phyloP scores from a whole-genome alignment of 2,329 filamentous ascomycete species.

The Berkeleyomyces basicola region DNA sequence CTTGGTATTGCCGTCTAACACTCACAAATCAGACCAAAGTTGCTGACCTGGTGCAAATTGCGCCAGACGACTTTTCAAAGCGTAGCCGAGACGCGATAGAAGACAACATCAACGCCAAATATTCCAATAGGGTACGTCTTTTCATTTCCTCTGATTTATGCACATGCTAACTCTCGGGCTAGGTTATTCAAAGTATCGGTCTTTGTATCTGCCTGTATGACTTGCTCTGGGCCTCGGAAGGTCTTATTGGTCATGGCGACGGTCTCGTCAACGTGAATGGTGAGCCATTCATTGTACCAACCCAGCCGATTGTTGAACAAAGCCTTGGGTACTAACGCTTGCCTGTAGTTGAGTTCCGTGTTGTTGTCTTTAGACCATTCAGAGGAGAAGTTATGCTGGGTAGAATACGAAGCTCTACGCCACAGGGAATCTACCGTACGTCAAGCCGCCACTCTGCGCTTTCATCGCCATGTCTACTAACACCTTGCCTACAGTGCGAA shows the following conservation, averaged over 20 bases:
- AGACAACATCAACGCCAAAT: conserved; percentile 94
- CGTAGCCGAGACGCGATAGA: conserved; percentile 71
- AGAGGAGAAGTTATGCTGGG: conserved; percentile 84
- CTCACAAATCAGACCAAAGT: conserved; percentile 56
- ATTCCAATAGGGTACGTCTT: conserved; percentile 61
- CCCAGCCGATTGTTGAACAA: neutral
- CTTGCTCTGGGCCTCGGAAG: conserved; percentile 75
- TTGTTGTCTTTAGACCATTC: conserved; percentile 90
- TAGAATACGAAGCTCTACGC: conserved; percentile 58
- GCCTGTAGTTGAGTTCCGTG: conserved; percentile 64
- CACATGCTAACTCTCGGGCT: neutral
- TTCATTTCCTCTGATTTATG: neutral
- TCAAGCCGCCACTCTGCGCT: neutral
- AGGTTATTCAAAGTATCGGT: conserved; percentile 84
- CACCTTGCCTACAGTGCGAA: conserved; percentile 32
- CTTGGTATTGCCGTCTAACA: conserved; percentile 1
- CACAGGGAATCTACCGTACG: conserved; percentile 54
- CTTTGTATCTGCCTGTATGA: conserved; percentile 91
- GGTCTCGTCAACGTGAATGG: conserved; percentile 90
- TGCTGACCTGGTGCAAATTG: conserved; percentile 85
- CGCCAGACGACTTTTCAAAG: conserved; percentile 75
- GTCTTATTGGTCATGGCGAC: conserved; percentile 80
- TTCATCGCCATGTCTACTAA: conserved; percentile 4
- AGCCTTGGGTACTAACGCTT: neutral
- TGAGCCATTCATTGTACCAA: conserved; percentile 22